Evolutionary conservation across 768 basidiomycete species (phyloP), one percentile per base, ranked within the genome.

Genomic region (Boletus rufocinnamomeus): DNA sequence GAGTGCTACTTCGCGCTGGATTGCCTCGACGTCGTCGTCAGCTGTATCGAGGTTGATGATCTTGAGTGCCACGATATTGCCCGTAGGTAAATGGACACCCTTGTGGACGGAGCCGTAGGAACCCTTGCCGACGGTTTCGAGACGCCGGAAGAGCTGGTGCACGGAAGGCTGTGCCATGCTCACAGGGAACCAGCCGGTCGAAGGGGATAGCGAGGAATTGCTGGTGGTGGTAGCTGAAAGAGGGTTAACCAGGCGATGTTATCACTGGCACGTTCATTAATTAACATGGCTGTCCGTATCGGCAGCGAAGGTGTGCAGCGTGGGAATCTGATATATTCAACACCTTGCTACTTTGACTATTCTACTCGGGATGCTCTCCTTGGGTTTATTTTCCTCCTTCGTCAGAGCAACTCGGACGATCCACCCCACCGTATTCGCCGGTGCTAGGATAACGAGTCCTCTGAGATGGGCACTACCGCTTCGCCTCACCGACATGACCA

Each of bases 11-110:
- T 98, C 97, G 60, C 91, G 89, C 75, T 98, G 96, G 53, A 98
- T 98, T 75, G 95, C 96, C 50, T 80, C 91, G 19, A 97, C 94
- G 71, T 99, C 97, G 73, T 99, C 96, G 72, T 95, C 96, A 55
- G 89, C 85, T 27, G 89, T 95, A 75, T 98, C 97, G 64, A 98
- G 88, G 75, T 98, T 93, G 78, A 99, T 98, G 74, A 98, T 95
- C 77, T 99, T 99, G 77, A 98, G 86, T 19, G 95, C 97, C 35
- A 99, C 93, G 55, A 95, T 81, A 56, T 91, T 90, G 21, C 93
- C 92, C 0, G 93, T 88, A 0, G 87, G 81, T 50, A 91, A 82
- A 65, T 98, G 89, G 54, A 86, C 78, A 16, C 93, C 96, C 70
- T 89, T 93, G 79, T 95, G 93, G 16, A 99, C 96, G 10, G 93